Evolutionary conservation across 192 early-diverging fungal species (phyloP).

Genomic region (Linnemannia elongata): DNA sequence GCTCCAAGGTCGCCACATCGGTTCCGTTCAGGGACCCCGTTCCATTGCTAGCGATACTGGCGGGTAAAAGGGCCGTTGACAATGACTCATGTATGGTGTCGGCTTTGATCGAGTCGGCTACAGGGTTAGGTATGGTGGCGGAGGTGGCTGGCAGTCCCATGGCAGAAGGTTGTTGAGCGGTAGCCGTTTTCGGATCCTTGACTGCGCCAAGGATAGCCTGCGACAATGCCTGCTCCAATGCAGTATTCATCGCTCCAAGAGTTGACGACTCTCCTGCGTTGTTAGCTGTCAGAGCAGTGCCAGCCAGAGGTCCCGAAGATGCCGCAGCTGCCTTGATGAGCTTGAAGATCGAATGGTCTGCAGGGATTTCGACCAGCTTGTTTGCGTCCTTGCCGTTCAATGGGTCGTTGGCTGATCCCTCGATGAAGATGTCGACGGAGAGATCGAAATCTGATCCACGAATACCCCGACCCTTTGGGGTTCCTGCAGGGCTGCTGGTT

Average conservation of each 20-base stretch:
- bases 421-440: not conserved
- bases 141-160: not conserved
- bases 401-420: not conserved
- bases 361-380: not conserved
- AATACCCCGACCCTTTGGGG: not conserved
- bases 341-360: not conserved
- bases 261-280: not conserved
- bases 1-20: not conserved
- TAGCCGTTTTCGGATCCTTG: not conserved
- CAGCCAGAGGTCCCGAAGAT: not conserved
- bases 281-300: not conserved
- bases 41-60: not conserved
- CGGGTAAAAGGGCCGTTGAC: not conserved
- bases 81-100: not conserved
- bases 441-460: not conserved
- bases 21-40: not conserved
- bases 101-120: not conserved
- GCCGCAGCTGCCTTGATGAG: not conserved
- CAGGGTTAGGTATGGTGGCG: not conserved
- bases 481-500: not conserved
- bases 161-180: not conserved
- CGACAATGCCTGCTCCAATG: not conserved
- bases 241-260: not conserved
- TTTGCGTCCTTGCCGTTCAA: not conserved
- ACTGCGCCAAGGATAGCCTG: conserved; percentile 3